Evolutionary conservation across 441 rosid species (phyloP).

Genomic region (Gossypium aridum): DNA sequence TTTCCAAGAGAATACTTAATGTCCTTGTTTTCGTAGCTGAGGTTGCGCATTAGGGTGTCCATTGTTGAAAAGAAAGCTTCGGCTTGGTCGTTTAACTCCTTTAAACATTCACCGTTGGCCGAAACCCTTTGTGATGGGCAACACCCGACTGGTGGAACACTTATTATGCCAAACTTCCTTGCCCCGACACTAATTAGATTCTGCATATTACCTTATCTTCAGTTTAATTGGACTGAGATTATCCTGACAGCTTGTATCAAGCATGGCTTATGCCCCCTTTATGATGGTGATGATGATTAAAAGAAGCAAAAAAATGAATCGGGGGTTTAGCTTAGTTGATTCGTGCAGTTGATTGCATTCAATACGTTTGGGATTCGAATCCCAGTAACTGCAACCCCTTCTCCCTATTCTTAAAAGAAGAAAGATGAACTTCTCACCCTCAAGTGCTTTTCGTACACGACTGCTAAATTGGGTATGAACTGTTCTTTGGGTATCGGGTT

Average conservation of each 20-base stretch:
- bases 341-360: not conserved
- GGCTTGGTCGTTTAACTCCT: conserved; percentile 36
- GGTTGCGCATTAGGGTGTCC: conserved; percentile 23
- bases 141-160: conserved; percentile 49
- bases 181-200: conserved; percentile 32
- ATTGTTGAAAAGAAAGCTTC: conserved; percentile 23
- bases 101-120: conserved; percentile 31
- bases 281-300: too few relatives aligned
- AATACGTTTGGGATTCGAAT: not conserved
- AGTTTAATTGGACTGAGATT: not conserved
- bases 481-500: conserved; percentile 20
- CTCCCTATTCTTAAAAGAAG: not conserved
- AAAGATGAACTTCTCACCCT: conserved; percentile 22
- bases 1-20: conserved; percentile 46
- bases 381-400: not conserved
- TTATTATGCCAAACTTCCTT: conserved; percentile 40
- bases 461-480: conserved; percentile 28
- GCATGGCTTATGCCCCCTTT: not conserved
- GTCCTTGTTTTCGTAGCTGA: conserved; percentile 31
- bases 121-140: conserved; percentile 44
- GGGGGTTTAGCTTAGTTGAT: not conserved
- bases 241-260: not conserved
- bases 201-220: conserved; percentile 20
- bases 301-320: not conserved
- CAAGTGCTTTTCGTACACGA: conserved; percentile 25